Evolutionary conservation across 2,329 filamentous ascomycete genomes (phyloP).

Genomic region (Aspergillus cejpii): DNA sequence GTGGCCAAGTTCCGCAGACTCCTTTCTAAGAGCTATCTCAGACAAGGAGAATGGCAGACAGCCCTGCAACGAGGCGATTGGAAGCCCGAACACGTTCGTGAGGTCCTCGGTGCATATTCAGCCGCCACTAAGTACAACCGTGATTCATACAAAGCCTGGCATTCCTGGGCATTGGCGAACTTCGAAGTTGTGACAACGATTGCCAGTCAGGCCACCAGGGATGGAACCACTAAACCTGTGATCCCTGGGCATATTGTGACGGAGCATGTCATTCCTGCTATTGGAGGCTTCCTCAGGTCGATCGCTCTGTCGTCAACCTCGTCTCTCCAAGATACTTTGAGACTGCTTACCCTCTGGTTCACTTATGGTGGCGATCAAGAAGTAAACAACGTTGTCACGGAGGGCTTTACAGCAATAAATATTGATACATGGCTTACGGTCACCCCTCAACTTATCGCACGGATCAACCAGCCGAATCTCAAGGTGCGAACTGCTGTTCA

Average conservation of each 20-base stretch:
- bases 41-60: conserved; percentile 94
- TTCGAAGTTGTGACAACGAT: conserved; percentile 93
- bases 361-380: conserved; percentile 81
- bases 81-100: conserved; percentile 76
- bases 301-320: conserved; percentile 87
- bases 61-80: conserved; percentile 79
- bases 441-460: conserved; percentile 91
- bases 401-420: conserved; percentile 85
- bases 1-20: conserved; percentile 58
- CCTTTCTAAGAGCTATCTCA: conserved; percentile 89
- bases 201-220: conserved; percentile 58
- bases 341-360: conserved; percentile 93
- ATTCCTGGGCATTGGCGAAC: conserved; percentile 95
- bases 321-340: conserved; percentile 89
- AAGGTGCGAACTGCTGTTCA: conserved; percentile 87
- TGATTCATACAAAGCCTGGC: conserved; percentile 98
- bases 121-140: conserved; percentile 91
- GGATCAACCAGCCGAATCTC: conserved; percentile 92
- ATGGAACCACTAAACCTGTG: conserved; percentile 41
- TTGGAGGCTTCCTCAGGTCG: conserved; percentile 95
- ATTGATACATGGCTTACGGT: conserved; percentile 99
- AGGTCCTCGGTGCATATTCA: conserved; percentile 84
- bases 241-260: conserved; percentile 63
- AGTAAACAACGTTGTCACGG: conserved; percentile 79
- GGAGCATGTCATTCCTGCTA: conserved; percentile 87